Evolutionary conservation across 768 basidiomycete species (phyloP).

Genomic region (Mycena haematopus): DNA sequence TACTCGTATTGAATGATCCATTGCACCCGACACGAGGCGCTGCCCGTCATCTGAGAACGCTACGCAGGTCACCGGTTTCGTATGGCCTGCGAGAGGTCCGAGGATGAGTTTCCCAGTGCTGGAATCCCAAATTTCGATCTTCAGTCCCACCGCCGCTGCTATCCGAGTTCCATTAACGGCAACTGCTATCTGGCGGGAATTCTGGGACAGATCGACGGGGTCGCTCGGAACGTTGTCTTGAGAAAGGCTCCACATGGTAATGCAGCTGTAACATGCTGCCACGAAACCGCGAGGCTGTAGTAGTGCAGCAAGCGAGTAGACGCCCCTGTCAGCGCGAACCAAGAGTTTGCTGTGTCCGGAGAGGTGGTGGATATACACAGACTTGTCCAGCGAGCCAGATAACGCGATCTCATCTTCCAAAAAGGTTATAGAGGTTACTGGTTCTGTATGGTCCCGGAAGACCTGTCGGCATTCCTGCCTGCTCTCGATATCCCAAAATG

Average conservation of each 20-base stretch:
- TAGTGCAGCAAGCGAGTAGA: constrained; percentile 1
- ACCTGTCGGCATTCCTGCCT: background rate
- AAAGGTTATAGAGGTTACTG: constrained; percentile 16
- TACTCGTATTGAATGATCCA: constrained; percentile 25
- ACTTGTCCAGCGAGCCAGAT: constrained; percentile 18
- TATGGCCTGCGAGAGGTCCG: constrained; percentile 23
- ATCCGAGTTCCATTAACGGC: constrained; percentile 4
- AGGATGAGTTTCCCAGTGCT: background rate
- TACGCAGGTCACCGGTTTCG: constrained; percentile 22
- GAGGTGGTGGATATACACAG: constrained; percentile 1
- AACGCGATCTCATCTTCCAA: background rate
- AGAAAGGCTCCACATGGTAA: constrained; percentile 11
- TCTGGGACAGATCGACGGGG: background rate
- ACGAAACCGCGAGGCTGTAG: background rate
- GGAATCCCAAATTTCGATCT: constrained; percentile 12
- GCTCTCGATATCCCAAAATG: constrained; percentile 22
- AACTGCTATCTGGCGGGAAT: background rate
- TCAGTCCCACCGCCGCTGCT: constrained; percentile 13
- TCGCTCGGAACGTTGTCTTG: background rate
- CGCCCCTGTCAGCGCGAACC: background rate
- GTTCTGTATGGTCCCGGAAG: constrained; percentile 2
- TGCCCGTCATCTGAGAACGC: constrained; percentile 31
- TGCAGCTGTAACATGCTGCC: constrained; percentile 7
- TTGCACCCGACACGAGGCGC: constrained; percentile 31
- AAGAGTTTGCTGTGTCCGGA: constrained; percentile 6